Conservation (phyloP, 2,329 filamentous ascomycete species). For the Neocatenulostroma microsporum region DNA sequence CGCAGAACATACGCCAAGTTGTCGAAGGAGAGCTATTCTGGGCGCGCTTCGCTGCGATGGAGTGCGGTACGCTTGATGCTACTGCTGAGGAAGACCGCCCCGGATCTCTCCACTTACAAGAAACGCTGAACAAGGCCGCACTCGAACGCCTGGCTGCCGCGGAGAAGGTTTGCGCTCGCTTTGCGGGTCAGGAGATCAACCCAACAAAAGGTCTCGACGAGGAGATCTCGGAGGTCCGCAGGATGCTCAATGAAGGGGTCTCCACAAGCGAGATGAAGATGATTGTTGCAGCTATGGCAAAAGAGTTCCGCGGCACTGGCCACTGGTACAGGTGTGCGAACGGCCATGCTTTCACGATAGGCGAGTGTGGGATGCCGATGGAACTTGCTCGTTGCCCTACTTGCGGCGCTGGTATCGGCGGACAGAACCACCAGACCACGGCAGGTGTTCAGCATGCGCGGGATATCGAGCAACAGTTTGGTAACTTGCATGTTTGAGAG, state of each 20-base stretch:
- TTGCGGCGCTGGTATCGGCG: conserved; percentile 52
- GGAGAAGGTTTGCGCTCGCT: conserved; percentile 21
- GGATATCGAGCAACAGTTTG: conserved; percentile 40
- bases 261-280: conserved; percentile 47
- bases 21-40: conserved; percentile 46
- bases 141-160: conserved; percentile 21
- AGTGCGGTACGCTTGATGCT: conserved; percentile 20
- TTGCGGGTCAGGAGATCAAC: conserved; percentile 8
- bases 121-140: conserved; percentile 12
- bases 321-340: conserved; percentile 57
- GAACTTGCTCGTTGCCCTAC: conserved; percentile 54
- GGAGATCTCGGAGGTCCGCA: conserved; percentile 39
- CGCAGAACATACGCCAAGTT: conserved; percentile 37
- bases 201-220: conserved; percentile 30
- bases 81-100: neutral
- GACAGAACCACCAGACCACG: conserved; percentile 42
- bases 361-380: conserved; percentile 51
- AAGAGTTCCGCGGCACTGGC: conserved; percentile 38
- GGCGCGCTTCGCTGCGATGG: conserved; percentile 43
- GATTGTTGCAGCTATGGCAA: conserved; percentile 44
- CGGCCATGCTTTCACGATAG: conserved; percentile 41
- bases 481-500: conserved; percentile 9
- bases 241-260: conserved; percentile 43
- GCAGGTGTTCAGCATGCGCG: conserved; percentile 46
- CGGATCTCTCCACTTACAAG: neutral